These are phyloP conservation scores for Botryotinia globosa DNA, from an alignment of 2,329 filamentous ascomycete genomes.

Conservation along the genomic window DNA sequence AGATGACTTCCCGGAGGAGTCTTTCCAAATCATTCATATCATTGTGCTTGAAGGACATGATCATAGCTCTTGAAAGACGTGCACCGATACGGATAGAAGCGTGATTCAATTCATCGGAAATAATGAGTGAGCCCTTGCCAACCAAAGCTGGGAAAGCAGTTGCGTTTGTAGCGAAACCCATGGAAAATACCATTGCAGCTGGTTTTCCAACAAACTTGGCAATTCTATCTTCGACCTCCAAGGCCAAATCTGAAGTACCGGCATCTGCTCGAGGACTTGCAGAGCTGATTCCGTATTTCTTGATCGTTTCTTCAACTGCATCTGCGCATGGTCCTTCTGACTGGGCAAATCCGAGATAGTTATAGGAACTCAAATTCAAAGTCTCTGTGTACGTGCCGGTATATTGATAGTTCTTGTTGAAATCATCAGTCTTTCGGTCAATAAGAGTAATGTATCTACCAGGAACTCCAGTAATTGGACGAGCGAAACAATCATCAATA, in stretches of 20 bases:
- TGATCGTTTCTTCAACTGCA: constrained; percentile 79
- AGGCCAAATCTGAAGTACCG: constrained; percentile 81
- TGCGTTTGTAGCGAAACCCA: constrained; percentile 97
- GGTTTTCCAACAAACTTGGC: constrained; percentile 93
- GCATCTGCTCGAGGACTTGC: constrained; percentile 79
- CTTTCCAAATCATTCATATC: constrained; percentile 86
- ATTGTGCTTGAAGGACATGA: constrained; percentile 97
- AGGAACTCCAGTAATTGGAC: constrained; percentile 88
- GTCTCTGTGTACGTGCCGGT: constrained; percentile 92
- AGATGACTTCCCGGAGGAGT: constrained; percentile 85
- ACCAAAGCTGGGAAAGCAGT: constrained; percentile 89
- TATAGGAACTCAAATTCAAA: constrained; percentile 98
- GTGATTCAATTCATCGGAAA: constrained; percentile 97
- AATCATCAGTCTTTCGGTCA: constrained; percentile 86
- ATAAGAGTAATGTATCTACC: constrained; percentile 91
- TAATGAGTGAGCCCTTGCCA: constrained; percentile 87
- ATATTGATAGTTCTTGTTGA: constrained; percentile 85
- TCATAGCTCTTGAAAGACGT: constrained; percentile 89
- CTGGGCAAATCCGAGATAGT: constrained; percentile 97
- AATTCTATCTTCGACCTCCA: constrained; percentile 87
- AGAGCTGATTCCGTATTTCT: constrained; percentile 79
- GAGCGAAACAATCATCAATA: constrained; percentile 94
- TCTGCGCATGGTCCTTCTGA: constrained; percentile 96
- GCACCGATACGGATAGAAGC: constrained; percentile 95
- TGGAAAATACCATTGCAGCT: constrained; percentile 93